phyloP scores from a whole-genome alignment of 495 filamentous ascomycete genomes.

The Xylaria scruposa region DNA sequence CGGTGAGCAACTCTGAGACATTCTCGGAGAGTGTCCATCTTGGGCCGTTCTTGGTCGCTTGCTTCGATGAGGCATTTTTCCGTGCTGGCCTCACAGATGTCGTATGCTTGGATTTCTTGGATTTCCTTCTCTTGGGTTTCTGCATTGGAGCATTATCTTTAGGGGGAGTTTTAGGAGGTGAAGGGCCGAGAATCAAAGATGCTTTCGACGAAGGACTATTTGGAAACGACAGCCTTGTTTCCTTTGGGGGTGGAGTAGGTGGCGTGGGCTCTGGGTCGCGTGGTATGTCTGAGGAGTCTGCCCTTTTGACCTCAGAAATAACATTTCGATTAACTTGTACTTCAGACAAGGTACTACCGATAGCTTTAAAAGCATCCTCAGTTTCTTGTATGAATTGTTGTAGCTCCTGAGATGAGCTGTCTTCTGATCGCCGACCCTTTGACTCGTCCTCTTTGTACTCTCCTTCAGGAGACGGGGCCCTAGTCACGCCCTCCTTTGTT shows the following conservation, averaged over 20 bases:
- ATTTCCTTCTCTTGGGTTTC: conserved; percentile 48
- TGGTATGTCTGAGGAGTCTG: conserved; percentile 4
- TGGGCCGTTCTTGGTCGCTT: conserved; percentile 39
- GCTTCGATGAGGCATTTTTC: conserved; percentile 39
- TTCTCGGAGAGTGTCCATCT: conserved; percentile 57
- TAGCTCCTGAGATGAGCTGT: conserved; percentile 28
- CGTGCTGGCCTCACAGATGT: conserved; percentile 38
- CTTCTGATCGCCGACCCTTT: conserved; percentile 30
- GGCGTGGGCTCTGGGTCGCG: conserved; percentile 14
- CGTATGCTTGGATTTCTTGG: conserved; percentile 45
- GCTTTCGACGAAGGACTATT: conserved; percentile 8
- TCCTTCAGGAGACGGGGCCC: conserved; percentile 15
- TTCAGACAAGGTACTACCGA: conserved; percentile 43
- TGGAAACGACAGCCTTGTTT: conserved; percentile 14
- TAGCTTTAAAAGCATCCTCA: conserved; percentile 51
- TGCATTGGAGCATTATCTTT: conserved; percentile 12
- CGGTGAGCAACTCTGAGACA: conserved; percentile 54
- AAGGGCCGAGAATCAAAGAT: background rate
- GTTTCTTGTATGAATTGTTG: conserved; percentile 54
- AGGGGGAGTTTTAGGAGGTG: conserved; percentile 7
- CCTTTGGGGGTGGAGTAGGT: conserved; percentile 26
- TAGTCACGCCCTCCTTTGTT: conserved; percentile 3
- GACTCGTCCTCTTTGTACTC: conserved; percentile 34
- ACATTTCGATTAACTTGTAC: conserved; percentile 33
- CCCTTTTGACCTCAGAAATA: conserved; percentile 26